These are phyloP conservation scores for Porphyrellus cyaneotinctus DNA, from an alignment of 768 basidiomycete genomes.

Conservation along the genomic window DNA sequence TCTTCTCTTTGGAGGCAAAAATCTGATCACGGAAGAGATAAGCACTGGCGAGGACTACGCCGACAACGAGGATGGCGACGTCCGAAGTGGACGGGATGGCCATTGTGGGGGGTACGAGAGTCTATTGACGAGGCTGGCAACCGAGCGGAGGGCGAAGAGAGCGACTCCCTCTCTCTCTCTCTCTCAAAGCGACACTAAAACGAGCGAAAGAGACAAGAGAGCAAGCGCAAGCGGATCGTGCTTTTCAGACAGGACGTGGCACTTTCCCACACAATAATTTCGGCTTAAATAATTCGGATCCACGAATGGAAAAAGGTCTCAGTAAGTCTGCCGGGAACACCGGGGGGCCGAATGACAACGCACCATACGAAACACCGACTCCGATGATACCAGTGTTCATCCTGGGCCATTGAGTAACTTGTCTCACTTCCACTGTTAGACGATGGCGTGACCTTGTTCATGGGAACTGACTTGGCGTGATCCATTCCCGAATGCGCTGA, in stretches of 20 bases:
- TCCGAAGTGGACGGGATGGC: conserved; percentile 66
- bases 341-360: too few relatives aligned
- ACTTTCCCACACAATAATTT: conserved; percentile 34
- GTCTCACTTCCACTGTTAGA: too few relatives aligned
- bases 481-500: too few relatives aligned
- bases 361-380: too few relatives aligned
- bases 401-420: too few relatives aligned
- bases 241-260: conserved; percentile 37
- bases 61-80: conserved; percentile 64
- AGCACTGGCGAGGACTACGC: conserved; percentile 68
- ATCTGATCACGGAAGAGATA: conserved; percentile 85
- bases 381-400: too few relatives aligned
- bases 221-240: conserved; percentile 10
- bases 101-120: conserved; percentile 37
- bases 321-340: too few relatives aligned
- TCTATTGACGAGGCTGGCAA: not conserved
- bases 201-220: conserved; percentile 7
- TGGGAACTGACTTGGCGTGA: too few relatives aligned
- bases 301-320: not conserved
- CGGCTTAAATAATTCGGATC: conserved; percentile 19
- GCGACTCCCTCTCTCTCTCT: not conserved
- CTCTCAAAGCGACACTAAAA: not conserved
- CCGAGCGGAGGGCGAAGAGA: not conserved
- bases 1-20: conserved; percentile 65
- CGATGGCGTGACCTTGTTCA: too few relatives aligned